Evolutionary conservation across 306 rosid species (phyloP), one percentile per base, ranked within the genome.

Genomic region (Acacia melanoxylon): DNA sequence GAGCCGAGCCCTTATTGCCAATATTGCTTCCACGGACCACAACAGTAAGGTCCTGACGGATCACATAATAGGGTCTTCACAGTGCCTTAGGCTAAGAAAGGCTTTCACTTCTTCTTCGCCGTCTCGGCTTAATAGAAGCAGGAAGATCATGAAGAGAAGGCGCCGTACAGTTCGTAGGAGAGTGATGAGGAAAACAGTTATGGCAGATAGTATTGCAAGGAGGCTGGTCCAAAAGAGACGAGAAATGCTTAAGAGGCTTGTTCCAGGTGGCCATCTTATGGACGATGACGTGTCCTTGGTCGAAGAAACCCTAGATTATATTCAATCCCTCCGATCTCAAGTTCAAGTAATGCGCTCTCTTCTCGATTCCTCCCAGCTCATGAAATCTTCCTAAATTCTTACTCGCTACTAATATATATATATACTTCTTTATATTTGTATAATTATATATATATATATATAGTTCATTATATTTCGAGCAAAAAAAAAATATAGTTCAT

Each of bases 251-350:
- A 89, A 83, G 86, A 84, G 90, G 52, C 81, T 94, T 25, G 82
- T 94, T 24, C 98, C 97, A 13, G 97, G 98, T 0, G 97, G 98
- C 27, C 86, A 91, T 54, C 85, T 62, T 29, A 87, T 92, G 91
- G 98, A 92, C 33, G 91, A 87, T 31, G 59, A 87, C 31, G 59
- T 73, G 24, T 81, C 80, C 62, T 84, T 94, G 91, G 77, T 94
- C 29, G 92, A 86, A 48, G 98, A 94, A 94, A 87, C 97, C 90
- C 94, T 94, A 86, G 98, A 94, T 86, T 94, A 94, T 61, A 81
- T 94, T 0, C 41, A 82, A 49, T 88, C 94, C 25, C 81, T 94
- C 10, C 85, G 81, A 78, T 90, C 93, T 87, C 98, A 94, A 78
- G 92, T 92, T 83, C 94, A 92, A 89, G 94, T 89, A 0, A 92